Evolutionary conservation across 2,329 filamentous ascomycete species (phyloP).

Genomic region (Diaporthe vaccinii): DNA sequence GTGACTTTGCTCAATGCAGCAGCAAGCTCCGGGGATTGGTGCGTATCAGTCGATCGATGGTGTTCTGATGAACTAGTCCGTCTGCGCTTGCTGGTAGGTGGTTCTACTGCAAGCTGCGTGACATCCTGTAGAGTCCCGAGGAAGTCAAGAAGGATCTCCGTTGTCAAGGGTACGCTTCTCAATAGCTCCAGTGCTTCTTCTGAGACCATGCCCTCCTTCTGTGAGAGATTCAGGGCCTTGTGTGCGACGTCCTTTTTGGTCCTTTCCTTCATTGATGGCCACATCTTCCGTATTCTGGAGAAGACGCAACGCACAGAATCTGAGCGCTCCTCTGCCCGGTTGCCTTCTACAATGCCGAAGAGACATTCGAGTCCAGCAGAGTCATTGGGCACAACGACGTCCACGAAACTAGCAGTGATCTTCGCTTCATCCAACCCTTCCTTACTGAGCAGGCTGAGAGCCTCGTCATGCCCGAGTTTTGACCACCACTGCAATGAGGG

Average conservation of each 20-base stretch:
- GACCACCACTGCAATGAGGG: slow-evolving; percentile 81
- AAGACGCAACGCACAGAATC: slow-evolving; percentile 77
- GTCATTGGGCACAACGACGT: slow-evolving; percentile 68
- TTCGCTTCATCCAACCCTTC: slow-evolving; percentile 50
- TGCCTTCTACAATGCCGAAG: slow-evolving; percentile 61
- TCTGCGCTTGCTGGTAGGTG: slow-evolving; percentile 82
- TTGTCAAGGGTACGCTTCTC: slow-evolving; percentile 79
- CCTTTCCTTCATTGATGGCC: slow-evolving; percentile 78
- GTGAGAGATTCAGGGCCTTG: slow-evolving; percentile 73
- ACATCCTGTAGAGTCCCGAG: slow-evolving; percentile 80
- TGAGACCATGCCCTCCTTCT: slow-evolving; percentile 57
- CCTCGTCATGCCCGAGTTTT: slow-evolving; percentile 64
- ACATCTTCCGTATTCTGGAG: slow-evolving; percentile 77
- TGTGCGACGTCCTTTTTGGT: slow-evolving; percentile 71
- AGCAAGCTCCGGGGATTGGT: slow-evolving; percentile 75
- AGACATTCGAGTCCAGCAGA: slow-evolving; percentile 64
- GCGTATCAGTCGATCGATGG: slow-evolving; percentile 69
- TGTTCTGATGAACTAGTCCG: slow-evolving; percentile 81
- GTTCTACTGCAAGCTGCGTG: slow-evolving; percentile 78
- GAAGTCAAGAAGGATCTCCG: slow-evolving; percentile 78
- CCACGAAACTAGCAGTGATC: slow-evolving; percentile 59
- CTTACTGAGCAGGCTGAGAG: slow-evolving; percentile 60
- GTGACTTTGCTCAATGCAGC: slow-evolving; percentile 82
- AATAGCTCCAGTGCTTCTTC: slow-evolving; percentile 79
- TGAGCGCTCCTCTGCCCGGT: slow-evolving; percentile 57